Evolutionary conservation across 805 yeast species (phyloP).

Genomic region (Saccharomyces kudriavzevii): DNA sequence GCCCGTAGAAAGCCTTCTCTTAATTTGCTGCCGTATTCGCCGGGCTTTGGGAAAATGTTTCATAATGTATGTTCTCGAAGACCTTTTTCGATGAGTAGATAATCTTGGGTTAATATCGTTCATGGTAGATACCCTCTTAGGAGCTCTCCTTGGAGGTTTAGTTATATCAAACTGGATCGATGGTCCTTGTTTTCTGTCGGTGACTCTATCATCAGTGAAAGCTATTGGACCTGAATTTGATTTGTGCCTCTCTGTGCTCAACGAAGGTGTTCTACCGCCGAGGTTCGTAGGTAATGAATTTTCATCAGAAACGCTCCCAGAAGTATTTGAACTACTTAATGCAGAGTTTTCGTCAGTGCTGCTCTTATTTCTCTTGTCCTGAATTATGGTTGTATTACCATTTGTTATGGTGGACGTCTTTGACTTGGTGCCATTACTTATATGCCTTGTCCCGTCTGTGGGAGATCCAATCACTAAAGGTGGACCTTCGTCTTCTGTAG

Average conservation of each 20-base stretch:
- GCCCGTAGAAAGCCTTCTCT: conserved; percentile 14
- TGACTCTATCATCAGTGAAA: neutral
- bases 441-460: conserved; percentile 3
- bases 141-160: conserved; percentile 18
- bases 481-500: conserved; percentile 59
- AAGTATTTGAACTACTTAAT: neutral
- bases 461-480: conserved; percentile 75
- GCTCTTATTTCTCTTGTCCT: neutral
- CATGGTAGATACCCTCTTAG: conserved; percentile 1
- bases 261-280: neutral
- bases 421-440: neutral
- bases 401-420: conserved; percentile 4
- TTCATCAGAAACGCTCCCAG: neutral
- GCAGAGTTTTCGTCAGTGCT: neutral
- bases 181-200: conserved; percentile 10
- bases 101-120: neutral
- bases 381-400: conserved; percentile 3
- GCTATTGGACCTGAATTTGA: neutral
- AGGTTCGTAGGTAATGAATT: neutral
- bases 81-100: neutral
- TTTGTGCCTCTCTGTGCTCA: neutral
- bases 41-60: conserved; percentile 16
- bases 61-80: conserved; percentile 6
- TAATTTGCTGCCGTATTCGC: conserved; percentile 13
- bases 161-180: conserved; percentile 25